Evolutionary conservation across 495 filamentous ascomycete species (phyloP).

Genomic region (Neohortaea acidophila): DNA sequence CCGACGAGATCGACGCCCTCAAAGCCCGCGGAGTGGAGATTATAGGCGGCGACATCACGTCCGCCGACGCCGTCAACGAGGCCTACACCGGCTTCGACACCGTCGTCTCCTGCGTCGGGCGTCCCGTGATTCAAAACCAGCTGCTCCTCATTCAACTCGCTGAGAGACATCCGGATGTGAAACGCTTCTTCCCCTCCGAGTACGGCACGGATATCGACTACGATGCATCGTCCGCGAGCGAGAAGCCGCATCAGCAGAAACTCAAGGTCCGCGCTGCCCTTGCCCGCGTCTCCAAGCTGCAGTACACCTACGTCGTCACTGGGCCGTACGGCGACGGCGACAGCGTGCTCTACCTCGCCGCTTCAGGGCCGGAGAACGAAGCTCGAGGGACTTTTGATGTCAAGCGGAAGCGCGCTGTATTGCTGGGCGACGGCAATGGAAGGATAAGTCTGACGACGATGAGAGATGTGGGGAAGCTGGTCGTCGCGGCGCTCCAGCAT

Average conservation of each 20-base stretch:
- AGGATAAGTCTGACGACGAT: constrained; percentile 50
- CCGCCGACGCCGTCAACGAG: constrained; percentile 18
- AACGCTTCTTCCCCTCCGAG: constrained; percentile 57
- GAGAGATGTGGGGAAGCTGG: constrained; percentile 52
- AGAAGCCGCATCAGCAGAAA: constrained; percentile 57
- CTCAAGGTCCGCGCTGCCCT: constrained; percentile 48
- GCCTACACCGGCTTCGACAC: constrained; percentile 37
- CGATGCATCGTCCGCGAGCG: constrained; percentile 38
- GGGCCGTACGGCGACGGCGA: constrained; percentile 48
- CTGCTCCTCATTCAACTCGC: constrained; percentile 44
- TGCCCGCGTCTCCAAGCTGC: constrained; percentile 34
- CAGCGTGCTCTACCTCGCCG: constrained; percentile 36
- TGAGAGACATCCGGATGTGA: constrained; percentile 37
- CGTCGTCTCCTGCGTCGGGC: constrained; percentile 48
- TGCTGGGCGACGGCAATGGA: constrained; percentile 41
- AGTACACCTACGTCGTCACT: constrained; percentile 53
- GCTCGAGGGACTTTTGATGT: constrained; percentile 40
- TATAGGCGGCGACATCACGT: constrained; percentile 40
- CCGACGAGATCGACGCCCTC: constrained; percentile 4
- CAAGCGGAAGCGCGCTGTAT: constrained; percentile 38
- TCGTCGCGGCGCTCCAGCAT: constrained; percentile 42
- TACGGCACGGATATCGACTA: constrained; percentile 66
- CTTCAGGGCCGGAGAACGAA: constrained; percentile 10
- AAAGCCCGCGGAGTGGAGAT: constrained; percentile 9
- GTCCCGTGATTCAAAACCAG: constrained; percentile 41